Evolutionary conservation across 129 eudicot genomes (phyloP).

Genomic region (Apium graveolens): DNA sequence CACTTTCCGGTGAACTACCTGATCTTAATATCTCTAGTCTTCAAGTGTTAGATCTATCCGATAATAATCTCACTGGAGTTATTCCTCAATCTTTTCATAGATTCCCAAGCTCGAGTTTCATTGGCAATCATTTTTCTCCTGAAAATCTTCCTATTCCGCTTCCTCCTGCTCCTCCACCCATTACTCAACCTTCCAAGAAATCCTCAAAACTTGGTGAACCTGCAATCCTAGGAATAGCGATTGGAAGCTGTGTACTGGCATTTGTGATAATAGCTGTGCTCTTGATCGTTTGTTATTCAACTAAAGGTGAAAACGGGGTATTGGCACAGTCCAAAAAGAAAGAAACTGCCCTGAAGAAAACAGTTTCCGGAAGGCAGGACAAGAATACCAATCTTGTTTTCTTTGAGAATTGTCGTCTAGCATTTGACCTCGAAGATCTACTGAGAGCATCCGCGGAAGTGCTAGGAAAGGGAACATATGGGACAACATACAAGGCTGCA

Average conservation of each 20-base stretch:
- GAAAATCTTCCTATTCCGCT: conserved; percentile 24
- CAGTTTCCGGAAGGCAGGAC: conserved; percentile 44
- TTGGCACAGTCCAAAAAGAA: conserved; percentile 26
- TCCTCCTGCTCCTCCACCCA: conserved; percentile 38
- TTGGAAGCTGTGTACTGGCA: conserved; percentile 45
- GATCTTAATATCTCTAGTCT: conserved; percentile 52
- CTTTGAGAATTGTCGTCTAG: conserved; percentile 73
- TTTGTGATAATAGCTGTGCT: conserved; percentile 46
- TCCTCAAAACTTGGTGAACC: conserved; percentile 49
- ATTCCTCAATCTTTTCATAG: conserved; percentile 54
- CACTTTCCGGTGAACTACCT: conserved; percentile 74
- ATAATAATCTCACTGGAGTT: conserved; percentile 67
- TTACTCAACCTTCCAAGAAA: conserved; percentile 31
- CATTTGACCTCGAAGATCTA: conserved; percentile 84
- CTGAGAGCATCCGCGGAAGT: conserved; percentile 94
- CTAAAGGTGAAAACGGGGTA: conserved; percentile 22
- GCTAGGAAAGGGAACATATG: conserved; percentile 85
- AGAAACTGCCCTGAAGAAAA: conserved; percentile 30
- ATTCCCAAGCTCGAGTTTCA: conserved; percentile 62
- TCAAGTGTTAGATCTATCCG: conserved; percentile 54
- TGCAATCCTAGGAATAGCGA: conserved; percentile 67
- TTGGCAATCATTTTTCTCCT: conserved; percentile 47
- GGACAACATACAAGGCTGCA: conserved; percentile 88
- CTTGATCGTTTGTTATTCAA: conserved; percentile 37
- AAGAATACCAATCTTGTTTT: conserved; percentile 51